Evolutionary conservation across 352 stramenopile genomes (phyloP).

Genomic region (Lagenidium sp.): DNA sequence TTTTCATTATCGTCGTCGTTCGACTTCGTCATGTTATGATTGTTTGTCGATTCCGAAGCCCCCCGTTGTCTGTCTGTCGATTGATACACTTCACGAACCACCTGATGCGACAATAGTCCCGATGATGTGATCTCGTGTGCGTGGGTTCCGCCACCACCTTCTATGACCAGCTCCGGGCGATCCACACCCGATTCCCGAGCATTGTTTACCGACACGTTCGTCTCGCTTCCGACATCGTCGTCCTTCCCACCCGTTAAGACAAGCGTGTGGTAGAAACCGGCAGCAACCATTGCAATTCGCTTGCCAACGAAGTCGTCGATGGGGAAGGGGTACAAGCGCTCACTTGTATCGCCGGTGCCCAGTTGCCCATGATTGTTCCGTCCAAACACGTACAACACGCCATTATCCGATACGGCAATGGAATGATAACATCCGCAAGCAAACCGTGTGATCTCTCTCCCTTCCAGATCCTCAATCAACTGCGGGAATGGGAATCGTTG

Average conservation of each 20-base stretch:
- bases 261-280: conserved; percentile 92
- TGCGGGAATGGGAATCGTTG: conserved; percentile 50
- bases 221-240: conserved; percentile 23
- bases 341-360: conserved; percentile 84
- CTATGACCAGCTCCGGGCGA: too few relatives aligned
- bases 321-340: conserved; percentile 76
- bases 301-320: conserved; percentile 89
- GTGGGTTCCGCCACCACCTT: too few relatives aligned
- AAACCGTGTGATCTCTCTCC: conserved; percentile 79
- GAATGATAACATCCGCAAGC: conserved; percentile 91
- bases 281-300: conserved; percentile 78
- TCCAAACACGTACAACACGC: conserved; percentile 89
- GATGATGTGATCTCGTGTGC: too few relatives aligned
- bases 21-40: too few relatives aligned
- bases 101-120: too few relatives aligned
- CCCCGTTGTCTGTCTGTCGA: too few relatives aligned
- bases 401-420: conserved; percentile 80
- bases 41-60: too few relatives aligned
- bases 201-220: too few relatives aligned
- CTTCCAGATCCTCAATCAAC: conserved; percentile 62
- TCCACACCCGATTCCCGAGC: too few relatives aligned
- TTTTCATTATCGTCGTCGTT: neutral
- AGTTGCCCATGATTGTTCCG: conserved; percentile 93
- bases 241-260: conserved; percentile 81
- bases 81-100: too few relatives aligned